phyloP scores from a whole-genome alignment of 2,329 filamentous ascomycete species.

The Trichoderma atrobrunneum region DNA sequence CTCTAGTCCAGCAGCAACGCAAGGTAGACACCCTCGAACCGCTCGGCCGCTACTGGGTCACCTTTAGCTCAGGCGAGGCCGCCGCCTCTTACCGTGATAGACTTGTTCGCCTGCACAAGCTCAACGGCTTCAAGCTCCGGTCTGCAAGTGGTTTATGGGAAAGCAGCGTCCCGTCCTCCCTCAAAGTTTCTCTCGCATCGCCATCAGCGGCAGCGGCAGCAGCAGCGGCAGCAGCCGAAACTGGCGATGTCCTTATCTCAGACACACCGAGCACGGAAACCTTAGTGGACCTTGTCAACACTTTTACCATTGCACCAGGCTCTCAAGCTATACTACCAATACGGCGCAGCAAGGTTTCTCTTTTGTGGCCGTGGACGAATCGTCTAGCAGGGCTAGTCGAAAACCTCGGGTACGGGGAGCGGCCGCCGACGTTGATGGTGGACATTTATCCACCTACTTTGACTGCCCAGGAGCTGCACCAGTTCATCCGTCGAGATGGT shows the following conservation, averaged over 20 bases:
- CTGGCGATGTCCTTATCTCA: not conserved
- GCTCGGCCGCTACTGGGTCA: slow-evolving; percentile 63
- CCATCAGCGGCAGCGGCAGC: not conserved
- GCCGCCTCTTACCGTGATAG: slow-evolving; percentile 57
- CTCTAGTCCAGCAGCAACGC: slow-evolving; percentile 59
- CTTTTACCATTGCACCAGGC: slow-evolving; percentile 32
- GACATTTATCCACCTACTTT: slow-evolving; percentile 31
- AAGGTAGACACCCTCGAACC: slow-evolving; percentile 62
- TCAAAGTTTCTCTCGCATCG: not conserved
- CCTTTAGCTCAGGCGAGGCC: slow-evolving; percentile 60
- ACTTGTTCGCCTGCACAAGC: slow-evolving; percentile 34
- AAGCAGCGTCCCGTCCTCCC: slow-evolving; percentile 23
- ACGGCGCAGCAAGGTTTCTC: slow-evolving; percentile 23
- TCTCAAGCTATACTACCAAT: slow-evolving; percentile 23
- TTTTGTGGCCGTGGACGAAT: slow-evolving; percentile 28
- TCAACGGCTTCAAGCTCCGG: slow-evolving; percentile 32
- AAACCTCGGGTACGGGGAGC: slow-evolving; percentile 25
- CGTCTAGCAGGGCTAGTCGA: slow-evolving; percentile 26
- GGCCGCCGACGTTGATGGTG: slow-evolving; percentile 32
- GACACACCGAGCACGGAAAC: not conserved
- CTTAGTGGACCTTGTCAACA: slow-evolving; percentile 13
- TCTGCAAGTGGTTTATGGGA: slow-evolving; percentile 32
- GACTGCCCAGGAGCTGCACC: slow-evolving; percentile 34
- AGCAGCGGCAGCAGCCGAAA: not conserved
- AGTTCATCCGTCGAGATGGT: slow-evolving; percentile 44